Evolutionary conservation across 2,329 filamentous ascomycete genomes (phyloP), one percentile per base, ranked within the genome.

Genomic region (Cryphonectria nitschkei): DNA sequence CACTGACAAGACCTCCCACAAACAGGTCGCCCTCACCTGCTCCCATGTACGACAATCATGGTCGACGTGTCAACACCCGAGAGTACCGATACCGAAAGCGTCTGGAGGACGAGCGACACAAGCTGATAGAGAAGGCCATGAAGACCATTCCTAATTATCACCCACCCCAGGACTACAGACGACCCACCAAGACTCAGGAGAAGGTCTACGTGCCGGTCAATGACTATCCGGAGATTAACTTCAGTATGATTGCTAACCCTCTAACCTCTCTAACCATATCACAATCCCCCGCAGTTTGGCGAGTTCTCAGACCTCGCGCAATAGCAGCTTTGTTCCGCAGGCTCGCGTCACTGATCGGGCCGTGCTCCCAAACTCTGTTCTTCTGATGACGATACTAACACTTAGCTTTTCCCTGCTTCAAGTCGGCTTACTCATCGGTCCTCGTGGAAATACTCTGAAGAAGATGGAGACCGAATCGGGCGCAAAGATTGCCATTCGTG

Each of bases 201-300:
- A 99, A 99, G 88, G 97, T 99, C 92, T 99, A 99, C 82, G 96
- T 99, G 83, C 96, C 96, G 82, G 96, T 99, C 86, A 99, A 99
- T 90, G 96, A 99, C 84, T 99, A 99, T 83, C 96, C 96, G 88
- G 96, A 99, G 84, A 98, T 99, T 91, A 99, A 99, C 92, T 99
- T 99, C 94, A 99, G 96, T 99, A 98, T 95, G 95, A 95, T 96
- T 95, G 92, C 95, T 97, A 97, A 97, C 94, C 94, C 94, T 94
- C 90, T 91, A 92, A 93, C 90, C 86, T 83, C 87, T 88, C 90
- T 92, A 91, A 92, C 85, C 83, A 85, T 84, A 76, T 80, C 78
- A 75, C 75, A 78, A 69, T 75, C 79, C 79, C 79, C 79, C 83
- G 80, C 83, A 82, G 82, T 81, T 79, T 81, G 83, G 81, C 81